phyloP scores from a whole-genome alignment of 31 red algal genomes.

The Odonthalia washingtoniensis region DNA sequence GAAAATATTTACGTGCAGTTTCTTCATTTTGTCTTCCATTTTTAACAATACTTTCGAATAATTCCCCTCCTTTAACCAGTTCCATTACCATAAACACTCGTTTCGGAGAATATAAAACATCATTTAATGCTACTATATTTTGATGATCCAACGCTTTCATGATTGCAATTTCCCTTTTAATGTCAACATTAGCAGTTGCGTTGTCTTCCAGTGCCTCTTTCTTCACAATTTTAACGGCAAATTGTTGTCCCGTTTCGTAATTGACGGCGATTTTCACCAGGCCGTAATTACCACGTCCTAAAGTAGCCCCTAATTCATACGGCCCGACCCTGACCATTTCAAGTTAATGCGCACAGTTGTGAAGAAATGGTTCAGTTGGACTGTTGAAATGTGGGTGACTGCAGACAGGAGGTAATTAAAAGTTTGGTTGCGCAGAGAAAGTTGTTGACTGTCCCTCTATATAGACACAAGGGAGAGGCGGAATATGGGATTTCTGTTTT shows the following conservation, averaged over 20 bases:
- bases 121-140: conserved; percentile 88
- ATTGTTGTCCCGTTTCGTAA: conserved; percentile 87
- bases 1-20: conserved; percentile 80
- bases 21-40: conserved; percentile 82
- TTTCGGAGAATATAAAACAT: conserved; percentile 86
- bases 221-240: conserved; percentile 96
- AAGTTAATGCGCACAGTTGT: too few species aligned
- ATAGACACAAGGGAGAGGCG: too few species aligned
- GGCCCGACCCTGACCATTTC: conserved; percentile 83
- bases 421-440: too few species aligned
- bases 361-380: too few species aligned
- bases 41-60: conserved; percentile 92
- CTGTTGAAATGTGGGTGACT: too few species aligned
- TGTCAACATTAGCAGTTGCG: conserved; percentile 74
- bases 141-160: conserved; percentile 93
- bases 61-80: conserved; percentile 91
- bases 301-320: conserved; percentile 85
- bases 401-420: too few species aligned
- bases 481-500: too few species aligned
- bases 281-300: conserved; percentile 86
- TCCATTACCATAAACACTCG: conserved; percentile 98
- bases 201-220: conserved; percentile 86
- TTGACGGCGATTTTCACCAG: conserved; percentile 95
- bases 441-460: too few species aligned
- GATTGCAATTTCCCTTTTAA: conserved; percentile 98